These are phyloP conservation scores for Paracamarosporium sp. DNA, from an alignment of 2,329 filamentous ascomycete species.

Conservation along the genomic window DNA sequence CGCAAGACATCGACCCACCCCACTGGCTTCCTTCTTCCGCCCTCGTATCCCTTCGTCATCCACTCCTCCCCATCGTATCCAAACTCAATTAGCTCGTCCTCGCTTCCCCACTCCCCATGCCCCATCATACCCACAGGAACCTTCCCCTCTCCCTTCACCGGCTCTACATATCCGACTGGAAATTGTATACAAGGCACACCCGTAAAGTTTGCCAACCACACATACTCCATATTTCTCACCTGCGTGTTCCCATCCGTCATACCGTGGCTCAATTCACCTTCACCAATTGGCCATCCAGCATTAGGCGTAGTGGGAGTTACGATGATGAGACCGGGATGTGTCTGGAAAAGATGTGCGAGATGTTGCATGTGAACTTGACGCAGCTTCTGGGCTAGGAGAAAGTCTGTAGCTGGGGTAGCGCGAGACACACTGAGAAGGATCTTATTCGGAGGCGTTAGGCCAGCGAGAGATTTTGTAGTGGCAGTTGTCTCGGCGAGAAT, in stretches of 20 bases:
- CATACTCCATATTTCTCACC: slow-evolving; percentile 83
- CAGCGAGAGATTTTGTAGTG: slow-evolving; percentile 57
- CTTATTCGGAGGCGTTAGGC: slow-evolving; percentile 71
- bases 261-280: slow-evolving; percentile 67
- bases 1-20: slow-evolving; percentile 50
- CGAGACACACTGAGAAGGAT: slow-evolving; percentile 71
- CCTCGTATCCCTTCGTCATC: slow-evolving; percentile 47
- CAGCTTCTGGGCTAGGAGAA: slow-evolving; percentile 75
- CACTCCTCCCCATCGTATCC: slow-evolving; percentile 59
- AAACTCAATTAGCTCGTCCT: slow-evolving; percentile 60
- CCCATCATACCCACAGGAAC: slow-evolving; percentile 62
- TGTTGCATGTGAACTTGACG: slow-evolving; percentile 81
- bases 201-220: slow-evolving; percentile 82
- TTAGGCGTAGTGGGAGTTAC: slow-evolving; percentile 79
- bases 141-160: slow-evolving; percentile 63
- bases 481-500: slow-evolving; percentile 76
- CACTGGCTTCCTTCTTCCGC: slow-evolving; percentile 43
- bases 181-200: slow-evolving; percentile 78
- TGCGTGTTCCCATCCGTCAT: slow-evolving; percentile 75
- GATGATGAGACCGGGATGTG: slow-evolving; percentile 77
- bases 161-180: slow-evolving; percentile 75
- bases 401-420: slow-evolving; percentile 72
- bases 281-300: slow-evolving; percentile 75
- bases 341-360: slow-evolving; percentile 72
- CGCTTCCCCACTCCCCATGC: slow-evolving; percentile 62